Evolutionary conservation across 164 flowering plant genomes (phyloP).

Genomic region (Euptelea pleiosperma): DNA sequence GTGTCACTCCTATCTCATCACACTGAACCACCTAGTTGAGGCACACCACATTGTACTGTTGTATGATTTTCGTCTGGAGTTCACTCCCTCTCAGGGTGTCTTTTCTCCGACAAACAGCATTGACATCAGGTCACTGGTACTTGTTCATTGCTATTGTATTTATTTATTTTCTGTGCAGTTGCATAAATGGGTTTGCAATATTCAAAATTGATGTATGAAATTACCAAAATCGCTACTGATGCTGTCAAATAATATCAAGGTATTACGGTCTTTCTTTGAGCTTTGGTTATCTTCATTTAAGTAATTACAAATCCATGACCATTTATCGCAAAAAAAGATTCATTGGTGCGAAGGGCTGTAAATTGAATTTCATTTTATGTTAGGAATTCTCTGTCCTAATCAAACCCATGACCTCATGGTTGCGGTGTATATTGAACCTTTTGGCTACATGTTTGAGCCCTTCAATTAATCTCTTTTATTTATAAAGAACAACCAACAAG

Average conservation of each 20-base stretch:
- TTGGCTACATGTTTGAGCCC: too few relatives aligned
- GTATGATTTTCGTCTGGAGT: neutral
- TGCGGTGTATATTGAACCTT: too few relatives aligned
- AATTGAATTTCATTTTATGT: too few relatives aligned
- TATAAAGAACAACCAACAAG: too few relatives aligned
- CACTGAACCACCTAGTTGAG: neutral
- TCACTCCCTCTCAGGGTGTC: neutral
- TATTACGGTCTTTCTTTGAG: constrained; percentile 16
- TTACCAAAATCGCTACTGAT: neutral
- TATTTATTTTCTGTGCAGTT: constrained; percentile 1
- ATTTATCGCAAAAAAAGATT: too few relatives aligned
- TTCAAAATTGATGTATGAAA: neutral
- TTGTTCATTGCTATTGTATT: neutral
- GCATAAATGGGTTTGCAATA: neutral
- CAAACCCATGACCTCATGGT: too few relatives aligned
- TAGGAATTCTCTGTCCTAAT: too few relatives aligned
- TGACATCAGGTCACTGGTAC: constrained; percentile 1
- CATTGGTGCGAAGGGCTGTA: too few relatives aligned
- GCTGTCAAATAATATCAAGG: neutral
- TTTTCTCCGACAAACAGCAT: neutral
- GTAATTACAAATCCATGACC: constrained; percentile 1
- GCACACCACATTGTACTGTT: neutral
- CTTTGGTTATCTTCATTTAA: neutral
- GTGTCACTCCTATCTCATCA: neutral
- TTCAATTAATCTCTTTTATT: too few relatives aligned